Evolutionary conservation across 1,139 yeast genomes (phyloP).

Genomic region (Lodderomyces metapsilosis): DNA sequence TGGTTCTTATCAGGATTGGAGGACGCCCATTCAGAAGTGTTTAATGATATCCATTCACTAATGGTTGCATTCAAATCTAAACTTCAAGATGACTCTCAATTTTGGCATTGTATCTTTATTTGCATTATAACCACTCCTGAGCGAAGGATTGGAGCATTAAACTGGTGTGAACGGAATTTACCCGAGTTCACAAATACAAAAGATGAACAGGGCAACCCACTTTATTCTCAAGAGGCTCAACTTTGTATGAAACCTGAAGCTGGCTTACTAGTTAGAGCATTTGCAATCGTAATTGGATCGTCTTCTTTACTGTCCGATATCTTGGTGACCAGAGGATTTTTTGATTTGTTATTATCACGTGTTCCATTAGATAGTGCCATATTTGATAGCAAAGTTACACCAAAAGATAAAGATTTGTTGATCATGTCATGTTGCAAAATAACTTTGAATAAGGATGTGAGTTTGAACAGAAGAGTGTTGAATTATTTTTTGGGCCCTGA

Average conservation of each 20-base stretch:
- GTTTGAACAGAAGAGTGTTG: conserved; percentile 90
- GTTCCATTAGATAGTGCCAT: conserved; percentile 65
- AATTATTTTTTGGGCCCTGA: conserved; percentile 86
- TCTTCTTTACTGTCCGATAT: conserved; percentile 44
- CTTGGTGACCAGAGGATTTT: conserved; percentile 83
- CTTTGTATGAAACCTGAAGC: conserved; percentile 71
- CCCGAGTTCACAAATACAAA: conserved; percentile 45
- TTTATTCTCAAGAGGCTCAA: conserved; percentile 51
- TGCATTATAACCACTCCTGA: conserved; percentile 78
- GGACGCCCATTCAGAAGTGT: conserved; percentile 86
- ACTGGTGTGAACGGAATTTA: conserved; percentile 66
- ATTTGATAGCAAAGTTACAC: conserved; percentile 45
- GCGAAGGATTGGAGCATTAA: conserved; percentile 76
- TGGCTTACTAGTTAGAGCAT: conserved; percentile 72
- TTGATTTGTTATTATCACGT: conserved; percentile 72
- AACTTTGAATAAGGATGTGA: conserved; percentile 84
- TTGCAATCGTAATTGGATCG: conserved; percentile 62
- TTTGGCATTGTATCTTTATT: conserved; percentile 83
- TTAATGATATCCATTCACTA: conserved; percentile 55
- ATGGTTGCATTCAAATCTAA: conserved; percentile 61
- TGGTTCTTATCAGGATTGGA: conserved; percentile 86
- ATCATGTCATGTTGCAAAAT: conserved; percentile 65
- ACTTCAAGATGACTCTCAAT: conserved; percentile 65
- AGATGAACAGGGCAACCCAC: conserved; percentile 11
- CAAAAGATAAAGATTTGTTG: conserved; percentile 56